Percentiles rank a stretch among this genome's conserved stretches.
Evolutionary conservation across 2,329 filamentous ascomycete genomes (phyloP).

Genomic region (Blumeriella jaapii): DNA sequence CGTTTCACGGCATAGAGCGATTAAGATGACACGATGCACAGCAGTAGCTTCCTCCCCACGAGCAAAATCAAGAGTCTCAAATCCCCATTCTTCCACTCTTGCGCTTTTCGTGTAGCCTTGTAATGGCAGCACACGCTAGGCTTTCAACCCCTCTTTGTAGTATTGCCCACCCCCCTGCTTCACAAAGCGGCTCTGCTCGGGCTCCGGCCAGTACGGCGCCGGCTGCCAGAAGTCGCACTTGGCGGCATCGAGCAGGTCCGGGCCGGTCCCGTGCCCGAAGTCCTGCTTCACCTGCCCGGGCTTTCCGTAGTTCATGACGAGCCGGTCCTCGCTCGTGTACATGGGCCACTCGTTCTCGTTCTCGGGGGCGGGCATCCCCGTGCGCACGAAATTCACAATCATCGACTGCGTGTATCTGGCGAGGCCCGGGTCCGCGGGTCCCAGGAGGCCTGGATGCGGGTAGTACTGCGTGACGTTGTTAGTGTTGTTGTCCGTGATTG

Average conservation of each 20-base stretch:
- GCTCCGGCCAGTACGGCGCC: not conserved
- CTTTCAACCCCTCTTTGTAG: not conserved
- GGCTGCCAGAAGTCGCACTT: conserved; percentile 3
- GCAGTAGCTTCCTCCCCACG: no score
- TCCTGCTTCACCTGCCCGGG: not conserved
- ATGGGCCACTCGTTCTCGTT: not conserved
- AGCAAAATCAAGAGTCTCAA: no score
- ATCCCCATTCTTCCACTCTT: no score
- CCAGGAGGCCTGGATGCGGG: not conserved
- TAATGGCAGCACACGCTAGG: no score
- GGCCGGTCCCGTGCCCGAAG: not conserved
- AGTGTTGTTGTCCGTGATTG: not conserved
- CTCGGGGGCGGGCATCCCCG: not conserved
- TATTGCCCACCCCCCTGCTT: not conserved
- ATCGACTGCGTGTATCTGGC: not conserved
- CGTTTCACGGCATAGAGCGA: no score
- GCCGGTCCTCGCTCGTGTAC: not conserved
- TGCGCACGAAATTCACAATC: conserved; percentile 1
- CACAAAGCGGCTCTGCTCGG: not conserved
- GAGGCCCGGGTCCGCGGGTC: not conserved
- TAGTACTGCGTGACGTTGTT: not conserved
- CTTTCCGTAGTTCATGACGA: conserved; percentile 1
- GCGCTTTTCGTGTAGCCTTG: no score
- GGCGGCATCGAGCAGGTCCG: not conserved
- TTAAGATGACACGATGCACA: no score